A percentile compares a stretch with the other conserved stretches of the same genome.
These are phyloP conservation scores for Boletus pseudopeckii DNA, from an alignment of 768 basidiomycete genomes.

Conservation along the genomic window DNA sequence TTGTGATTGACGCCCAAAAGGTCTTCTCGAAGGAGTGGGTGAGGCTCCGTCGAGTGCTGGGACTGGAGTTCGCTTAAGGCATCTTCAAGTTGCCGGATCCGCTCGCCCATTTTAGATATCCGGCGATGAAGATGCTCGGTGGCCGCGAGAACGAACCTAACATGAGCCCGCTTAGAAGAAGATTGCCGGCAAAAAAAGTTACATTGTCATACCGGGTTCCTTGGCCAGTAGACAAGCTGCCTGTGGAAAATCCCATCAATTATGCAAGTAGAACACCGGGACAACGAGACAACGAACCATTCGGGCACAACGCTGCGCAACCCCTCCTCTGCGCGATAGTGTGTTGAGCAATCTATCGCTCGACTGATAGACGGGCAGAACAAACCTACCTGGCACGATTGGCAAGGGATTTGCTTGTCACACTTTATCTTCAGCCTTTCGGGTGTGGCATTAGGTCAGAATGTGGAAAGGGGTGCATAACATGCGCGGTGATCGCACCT, in stretches of 20 bases:
- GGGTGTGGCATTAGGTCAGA: constrained; percentile 16
- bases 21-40: constrained; percentile 59
- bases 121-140: constrained; percentile 63
- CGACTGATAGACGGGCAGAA: background rate
- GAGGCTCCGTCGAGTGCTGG: constrained; percentile 48
- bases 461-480: constrained; percentile 19
- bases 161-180: constrained; percentile 6
- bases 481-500: constrained; percentile 58
- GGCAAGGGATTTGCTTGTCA: constrained; percentile 78
- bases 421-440: constrained; percentile 80
- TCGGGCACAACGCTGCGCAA: constrained; percentile 68
- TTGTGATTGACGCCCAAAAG: constrained; percentile 35
- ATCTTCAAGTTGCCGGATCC: constrained; percentile 60
- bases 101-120: constrained; percentile 48
- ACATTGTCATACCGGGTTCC: constrained; percentile 54
- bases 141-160: constrained; percentile 57
- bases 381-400: constrained; percentile 61
- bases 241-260: constrained; percentile 30
- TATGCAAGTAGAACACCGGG: background rate
- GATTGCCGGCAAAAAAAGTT: background rate
- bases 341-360: background rate
- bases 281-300: constrained; percentile 43
- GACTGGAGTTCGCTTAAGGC: constrained; percentile 52
- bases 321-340: constrained; percentile 49
- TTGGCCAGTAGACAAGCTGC: constrained; percentile 75